Percentiles rank a stretch among this genome's conserved stretches.
phyloP scores from a whole-genome alignment of 768 basidiomycete genomes.

The Melanogaster broomeanus region DNA sequence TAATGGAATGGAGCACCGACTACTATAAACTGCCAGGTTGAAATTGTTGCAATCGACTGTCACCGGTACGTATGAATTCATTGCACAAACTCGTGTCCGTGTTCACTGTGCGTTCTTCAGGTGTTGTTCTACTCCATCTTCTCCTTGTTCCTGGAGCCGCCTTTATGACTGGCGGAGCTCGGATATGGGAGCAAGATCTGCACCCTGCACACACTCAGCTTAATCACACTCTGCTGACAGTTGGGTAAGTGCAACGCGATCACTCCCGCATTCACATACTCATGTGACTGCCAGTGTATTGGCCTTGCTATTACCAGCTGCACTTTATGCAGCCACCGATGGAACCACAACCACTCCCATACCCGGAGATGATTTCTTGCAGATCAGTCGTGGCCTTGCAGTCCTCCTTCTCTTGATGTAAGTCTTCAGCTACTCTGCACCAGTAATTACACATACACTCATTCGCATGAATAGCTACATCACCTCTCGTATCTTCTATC shows the following conservation, averaged over 20 bases:
- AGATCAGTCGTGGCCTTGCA: conserved; percentile 66
- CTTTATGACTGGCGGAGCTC: conserved; percentile 73
- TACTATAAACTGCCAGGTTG: conserved; percentile 39
- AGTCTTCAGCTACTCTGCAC: conserved; percentile 16
- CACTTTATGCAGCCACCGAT: conserved; percentile 64
- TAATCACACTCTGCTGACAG: conserved; percentile 66
- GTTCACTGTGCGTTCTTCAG: conserved; percentile 28
- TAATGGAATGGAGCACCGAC: background rate
- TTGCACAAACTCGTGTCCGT: background rate
- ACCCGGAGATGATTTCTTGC: conserved; percentile 43
- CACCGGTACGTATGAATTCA: conserved; percentile 42
- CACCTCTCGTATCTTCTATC: conserved; percentile 65
- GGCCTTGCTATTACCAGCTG: conserved; percentile 62
- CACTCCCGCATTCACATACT: background rate
- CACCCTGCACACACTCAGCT: conserved; percentile 66
- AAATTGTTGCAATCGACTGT: conserved; percentile 70
- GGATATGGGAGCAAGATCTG: conserved; percentile 64
- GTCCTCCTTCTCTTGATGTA: conserved; percentile 63
- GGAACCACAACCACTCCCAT: conserved; percentile 20
- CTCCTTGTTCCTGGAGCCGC: conserved; percentile 70
- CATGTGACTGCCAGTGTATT: conserved; percentile 47
- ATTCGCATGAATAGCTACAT: conserved; percentile 49
- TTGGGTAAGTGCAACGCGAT: conserved; percentile 49
- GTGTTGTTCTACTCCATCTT: conserved; percentile 73
- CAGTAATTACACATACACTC: background rate